Conservation (phyloP, 1,139 yeast genomes). For the Debaryomyces fabryi region DNA sequence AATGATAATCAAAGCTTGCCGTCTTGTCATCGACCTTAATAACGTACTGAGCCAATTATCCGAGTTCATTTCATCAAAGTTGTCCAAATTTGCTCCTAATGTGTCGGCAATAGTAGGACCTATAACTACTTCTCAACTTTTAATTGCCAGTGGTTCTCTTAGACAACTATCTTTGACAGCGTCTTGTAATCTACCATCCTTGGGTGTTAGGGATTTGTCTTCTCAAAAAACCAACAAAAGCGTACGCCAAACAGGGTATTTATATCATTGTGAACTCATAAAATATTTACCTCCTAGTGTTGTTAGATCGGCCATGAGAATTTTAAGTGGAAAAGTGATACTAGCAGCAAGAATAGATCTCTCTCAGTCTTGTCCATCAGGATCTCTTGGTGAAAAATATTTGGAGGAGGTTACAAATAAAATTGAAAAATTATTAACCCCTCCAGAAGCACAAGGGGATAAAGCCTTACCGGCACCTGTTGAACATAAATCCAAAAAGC, state of each 20-base stretch:
- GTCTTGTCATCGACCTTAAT: slow-evolving; percentile 49
- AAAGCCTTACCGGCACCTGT: slow-evolving; percentile 86
- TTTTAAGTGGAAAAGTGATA: slow-evolving; percentile 76
- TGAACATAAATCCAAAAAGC: slow-evolving; percentile 74
- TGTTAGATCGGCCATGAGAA: slow-evolving; percentile 72
- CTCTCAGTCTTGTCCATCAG: slow-evolving; percentile 47
- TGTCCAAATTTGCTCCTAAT: slow-evolving; percentile 77
- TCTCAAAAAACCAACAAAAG: slow-evolving; percentile 34
- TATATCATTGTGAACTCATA: slow-evolving; percentile 56
- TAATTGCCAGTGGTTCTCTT: slow-evolving; percentile 74
- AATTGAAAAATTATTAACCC: slow-evolving; percentile 71
- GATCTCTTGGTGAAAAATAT: slow-evolving; percentile 61
- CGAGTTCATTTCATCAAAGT: slow-evolving; percentile 56
- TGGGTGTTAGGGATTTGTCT: slow-evolving; percentile 67
- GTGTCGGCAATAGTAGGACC: slow-evolving; percentile 73
- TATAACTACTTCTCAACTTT: slow-evolving; percentile 69
- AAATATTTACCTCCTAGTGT: slow-evolving; percentile 59
- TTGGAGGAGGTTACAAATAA: slow-evolving; percentile 59
- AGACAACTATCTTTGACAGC: slow-evolving; percentile 72
- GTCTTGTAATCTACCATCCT: slow-evolving; percentile 78
- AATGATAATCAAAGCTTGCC: slow-evolving; percentile 49
- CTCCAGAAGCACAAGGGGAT: slow-evolving; percentile 69
- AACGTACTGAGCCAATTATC: slow-evolving; percentile 49
- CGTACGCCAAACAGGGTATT: slow-evolving; percentile 65
- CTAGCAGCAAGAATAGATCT: slow-evolving; percentile 85